Percentiles rank a stretch among this genome's conserved stretches.
Evolutionary conservation across 164 flowering plant genomes (phyloP).

Genomic region (Annona cherimola): DNA sequence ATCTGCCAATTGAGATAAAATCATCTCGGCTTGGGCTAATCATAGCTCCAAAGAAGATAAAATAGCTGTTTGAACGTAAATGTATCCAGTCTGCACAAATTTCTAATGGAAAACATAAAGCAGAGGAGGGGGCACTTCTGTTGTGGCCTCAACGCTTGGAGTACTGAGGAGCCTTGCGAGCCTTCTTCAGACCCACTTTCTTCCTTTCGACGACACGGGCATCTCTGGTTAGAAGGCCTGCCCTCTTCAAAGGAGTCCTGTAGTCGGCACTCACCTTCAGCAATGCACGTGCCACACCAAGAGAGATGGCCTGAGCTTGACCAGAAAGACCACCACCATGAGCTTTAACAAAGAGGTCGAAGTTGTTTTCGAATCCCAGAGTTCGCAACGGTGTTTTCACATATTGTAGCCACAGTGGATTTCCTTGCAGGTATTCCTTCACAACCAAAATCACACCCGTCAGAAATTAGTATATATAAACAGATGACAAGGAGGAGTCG

Average conservation of each 20-base stretch:
- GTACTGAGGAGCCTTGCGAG: slow-evolving; percentile 87
- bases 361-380: slow-evolving; percentile 69
- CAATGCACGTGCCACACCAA: slow-evolving; percentile 88
- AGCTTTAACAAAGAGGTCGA: slow-evolving; percentile 92
- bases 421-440: slow-evolving; percentile 97
- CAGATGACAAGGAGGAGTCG: background rate
- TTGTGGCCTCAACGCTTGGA: slow-evolving; percentile 63
- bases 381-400: slow-evolving; percentile 67
- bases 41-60: too few species aligned
- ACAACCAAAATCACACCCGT: background rate
- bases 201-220: slow-evolving; percentile 93
- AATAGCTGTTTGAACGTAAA: too few species aligned
- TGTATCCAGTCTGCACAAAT: background rate
- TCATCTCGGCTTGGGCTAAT: too few species aligned
- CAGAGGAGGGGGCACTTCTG: background rate
- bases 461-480: background rate
- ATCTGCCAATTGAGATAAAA: too few species aligned
- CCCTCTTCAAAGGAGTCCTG: slow-evolving; percentile 58
- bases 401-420: slow-evolving; percentile 87
- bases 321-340: slow-evolving; percentile 97
- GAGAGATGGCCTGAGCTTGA: slow-evolving; percentile 94
- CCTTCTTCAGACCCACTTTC: slow-evolving; percentile 89
- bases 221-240: slow-evolving; percentile 90
- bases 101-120: background rate
- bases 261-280: slow-evolving; percentile 76